These are phyloP conservation scores for Hyphopichia buzzinii DNA, from an alignment of 1,139 yeast genomes.

Conservation along the genomic window DNA sequence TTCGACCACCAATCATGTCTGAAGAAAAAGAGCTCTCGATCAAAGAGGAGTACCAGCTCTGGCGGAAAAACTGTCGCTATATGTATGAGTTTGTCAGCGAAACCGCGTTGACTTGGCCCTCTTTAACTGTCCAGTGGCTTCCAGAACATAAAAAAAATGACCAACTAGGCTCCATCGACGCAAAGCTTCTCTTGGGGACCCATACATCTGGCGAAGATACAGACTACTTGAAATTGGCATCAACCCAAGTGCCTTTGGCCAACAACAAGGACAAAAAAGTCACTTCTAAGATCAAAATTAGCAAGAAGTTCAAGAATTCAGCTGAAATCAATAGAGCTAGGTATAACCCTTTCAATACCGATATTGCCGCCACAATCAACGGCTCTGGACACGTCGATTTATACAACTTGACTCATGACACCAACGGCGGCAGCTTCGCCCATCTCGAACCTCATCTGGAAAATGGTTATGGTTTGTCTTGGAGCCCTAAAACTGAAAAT, in stretches of 20 bases:
- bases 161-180: conserved; percentile 38
- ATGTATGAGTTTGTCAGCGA: conserved; percentile 82
- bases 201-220: conserved; percentile 80
- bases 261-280: conserved; percentile 25
- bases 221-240: conserved; percentile 75
- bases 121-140: conserved; percentile 74
- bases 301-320: conserved; percentile 51
- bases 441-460: conserved; percentile 54
- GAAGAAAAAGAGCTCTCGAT: conserved; percentile 39
- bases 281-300: conserved; percentile 56
- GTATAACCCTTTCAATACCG: conserved; percentile 71
- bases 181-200: conserved; percentile 70
- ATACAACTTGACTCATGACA: conserved; percentile 47
- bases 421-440: conserved; percentile 16
- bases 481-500: conserved; percentile 52
- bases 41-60: conserved; percentile 69
- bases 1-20: conserved; percentile 5
- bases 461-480: conserved; percentile 72
- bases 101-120: conserved; percentile 79
- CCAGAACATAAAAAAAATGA: conserved; percentile 40
- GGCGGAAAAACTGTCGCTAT: conserved; percentile 76
- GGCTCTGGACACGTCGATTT: conserved; percentile 72
- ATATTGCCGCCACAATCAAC: conserved; percentile 70
- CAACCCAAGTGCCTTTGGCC: conserved; percentile 61
- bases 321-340: conserved; percentile 82